Evolutionary conservation across 305 asterid species (phyloP), one percentile per base, ranked within the genome.

Genomic region (Solanum chacoense): DNA sequence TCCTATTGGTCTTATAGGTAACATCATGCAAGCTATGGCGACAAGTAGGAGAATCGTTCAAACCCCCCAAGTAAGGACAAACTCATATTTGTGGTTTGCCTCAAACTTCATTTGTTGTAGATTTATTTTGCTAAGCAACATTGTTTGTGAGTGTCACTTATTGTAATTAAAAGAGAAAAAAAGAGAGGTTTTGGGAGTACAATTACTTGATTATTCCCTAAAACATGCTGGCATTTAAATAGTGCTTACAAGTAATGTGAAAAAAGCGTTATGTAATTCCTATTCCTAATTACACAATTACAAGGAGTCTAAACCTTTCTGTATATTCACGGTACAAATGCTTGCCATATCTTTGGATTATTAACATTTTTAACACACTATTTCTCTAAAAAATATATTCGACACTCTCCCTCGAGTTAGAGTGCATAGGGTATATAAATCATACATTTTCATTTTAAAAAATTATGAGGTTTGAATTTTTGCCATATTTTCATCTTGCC

Each of bases 1-100:
- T 90, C 35, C 87, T 18, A 36, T 87, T 87, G 88, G 87, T 80
- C 88, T 89, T 93, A 87, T 77, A 96, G 99, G 99, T 96, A 87
- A 96, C 99, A 88, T 92, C 99, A 31, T 89, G 95, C 94, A 96
- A 96, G 94, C 91, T 95, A 87, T 96, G 99, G 99, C 95, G 99
- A 88, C 98, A 96, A 94, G 98, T 96, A 73, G 98, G 99, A 89
- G 99, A 96, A 91, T 96, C 98, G 87, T 96, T 96, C 90, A 93
- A 91, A 88, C 99, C 99, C 87, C 98, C 99, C 31, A 96, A 94
- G 99, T 96, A 92, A 92, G 95, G 89, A 87, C 83, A 87, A 88
- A 45, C 88, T 88, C 77, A 78, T 74, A 59, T 81, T 32, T 86
- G 42, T 86, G 55, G 75, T 79, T 42, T 40, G 28, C 85, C 72